Conservation (phyloP, 2,329 filamentous ascomycete genomes). For the Stagonosporopsis cucurbitacearum region DNA sequence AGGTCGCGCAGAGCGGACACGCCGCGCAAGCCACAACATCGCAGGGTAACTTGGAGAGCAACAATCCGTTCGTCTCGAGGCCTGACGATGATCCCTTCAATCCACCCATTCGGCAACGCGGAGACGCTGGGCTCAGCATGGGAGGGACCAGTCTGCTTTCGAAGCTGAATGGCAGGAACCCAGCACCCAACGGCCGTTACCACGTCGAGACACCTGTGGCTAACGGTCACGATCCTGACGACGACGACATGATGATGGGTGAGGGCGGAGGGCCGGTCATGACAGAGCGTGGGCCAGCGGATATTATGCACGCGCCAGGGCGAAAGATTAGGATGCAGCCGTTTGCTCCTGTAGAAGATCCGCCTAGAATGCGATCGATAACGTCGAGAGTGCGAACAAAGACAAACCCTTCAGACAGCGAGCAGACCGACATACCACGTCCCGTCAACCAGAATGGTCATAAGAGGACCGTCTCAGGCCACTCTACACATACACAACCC, state of each 20-base stretch:
- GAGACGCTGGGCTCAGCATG: constrained; percentile 44
- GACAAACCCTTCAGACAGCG: constrained; percentile 48
- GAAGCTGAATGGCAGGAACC: constrained; percentile 53
- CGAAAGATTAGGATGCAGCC: constrained; percentile 49
- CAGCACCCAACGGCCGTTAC: constrained; percentile 31
- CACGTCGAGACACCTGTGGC: constrained; percentile 56
- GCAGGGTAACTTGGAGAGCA: constrained; percentile 30
- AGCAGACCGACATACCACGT: constrained; percentile 47
- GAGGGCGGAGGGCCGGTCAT: constrained; percentile 44
- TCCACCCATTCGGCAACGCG: constrained; percentile 39
- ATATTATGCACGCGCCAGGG: constrained; percentile 58
- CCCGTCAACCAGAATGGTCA: constrained; percentile 62
- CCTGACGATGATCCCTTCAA: constrained; percentile 56
- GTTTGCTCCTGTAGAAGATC: constrained; percentile 43
- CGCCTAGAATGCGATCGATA: constrained; percentile 49
- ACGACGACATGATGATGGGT: constrained; percentile 55
- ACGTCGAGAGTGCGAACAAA: constrained; percentile 49
- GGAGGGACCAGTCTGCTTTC: constrained; percentile 49
- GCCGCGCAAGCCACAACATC: constrained; percentile 15
- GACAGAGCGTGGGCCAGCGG: constrained; percentile 38
- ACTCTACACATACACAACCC: constrained; percentile 56
- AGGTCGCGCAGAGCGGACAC: constrained; percentile 33
- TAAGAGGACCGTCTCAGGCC: constrained; percentile 92
- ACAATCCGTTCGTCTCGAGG: constrained; percentile 44
- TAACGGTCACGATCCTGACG: constrained; percentile 48